Evolutionary conservation across 768 basidiomycete genomes (phyloP), one percentile per base, ranked within the genome.

Genomic region (Lyophyllum shimeji): DNA sequence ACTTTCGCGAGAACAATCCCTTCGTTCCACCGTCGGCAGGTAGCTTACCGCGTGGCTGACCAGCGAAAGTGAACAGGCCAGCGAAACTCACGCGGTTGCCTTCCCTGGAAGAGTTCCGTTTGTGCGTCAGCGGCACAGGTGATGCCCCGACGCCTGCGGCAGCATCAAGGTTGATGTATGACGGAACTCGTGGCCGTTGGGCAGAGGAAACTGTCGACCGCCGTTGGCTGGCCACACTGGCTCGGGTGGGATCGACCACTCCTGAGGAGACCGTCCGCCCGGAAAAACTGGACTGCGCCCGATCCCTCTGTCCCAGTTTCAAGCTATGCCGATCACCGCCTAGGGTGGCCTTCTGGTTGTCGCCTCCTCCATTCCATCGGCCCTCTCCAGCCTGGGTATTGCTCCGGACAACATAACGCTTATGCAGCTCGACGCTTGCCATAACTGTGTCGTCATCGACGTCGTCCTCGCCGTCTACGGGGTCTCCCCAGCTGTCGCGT

Each of bases 101-200:
- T 7, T 61, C 51, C 40, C 52, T 59, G 49, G 48, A 59, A 24
- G 50, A 48, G 51, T 27, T 54, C 40, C 44, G 71, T 61, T 67
- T 67, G 53, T 67, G 72, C 6, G 58, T 65, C 31, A 59, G 73
- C 11, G 71, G 82, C 46, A 69, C 69, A 3, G 89, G 90, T 0
- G 85, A 81, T 57, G 87, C 85, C 25, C 88, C 88, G 20, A 90
- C 79, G 23, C 84, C 87, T 27, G 84, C 86, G 4, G 75, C 67
- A 33, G 74, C 66, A 60, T 80, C 79, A 4, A 79, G 66, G 56
- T 74, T 75, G 61, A 78, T 69, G 60, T 77, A 80, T 0, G 79
- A 74, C 8, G 77, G 70, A 6, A 71, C 63, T 13, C 73, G 72
- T 33, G 64, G 69, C 44, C 65, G 72, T 43, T 65, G 59, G n/a